phyloP scores from a whole-genome alignment of 2,329 filamentous ascomycete species.

The Phyllosticta citribraziliensis region DNA sequence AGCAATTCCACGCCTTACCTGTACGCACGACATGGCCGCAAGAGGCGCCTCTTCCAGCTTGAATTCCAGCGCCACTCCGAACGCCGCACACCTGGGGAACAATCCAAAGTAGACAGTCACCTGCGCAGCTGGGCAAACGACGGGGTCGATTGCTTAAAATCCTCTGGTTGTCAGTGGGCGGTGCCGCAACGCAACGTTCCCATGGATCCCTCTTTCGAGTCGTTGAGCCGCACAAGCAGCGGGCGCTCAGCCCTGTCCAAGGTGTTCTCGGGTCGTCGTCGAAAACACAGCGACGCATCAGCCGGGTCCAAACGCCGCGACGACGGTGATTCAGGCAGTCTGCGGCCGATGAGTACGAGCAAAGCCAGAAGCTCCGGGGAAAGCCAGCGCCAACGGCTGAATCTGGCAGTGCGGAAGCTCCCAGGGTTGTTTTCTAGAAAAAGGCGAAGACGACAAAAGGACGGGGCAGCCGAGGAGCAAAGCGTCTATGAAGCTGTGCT shows the following conservation, averaged over 20 bases:
- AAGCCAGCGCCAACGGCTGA: constrained; percentile 17
- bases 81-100: background rate
- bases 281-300: constrained; percentile 17
- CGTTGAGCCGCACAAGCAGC: constrained; percentile 8
- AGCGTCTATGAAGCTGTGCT: background rate
- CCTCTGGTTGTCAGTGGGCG: background rate
- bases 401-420: background rate
- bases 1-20: background rate
- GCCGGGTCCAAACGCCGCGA: constrained; percentile 16
- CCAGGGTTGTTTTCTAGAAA: background rate
- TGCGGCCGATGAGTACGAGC: constrained; percentile 12
- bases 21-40: background rate
- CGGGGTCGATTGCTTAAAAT: background rate
- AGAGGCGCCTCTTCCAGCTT: background rate
- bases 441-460: background rate
- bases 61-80: background rate
- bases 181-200: background rate
- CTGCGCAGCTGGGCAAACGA: background rate
- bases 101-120: background rate
- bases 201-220: constrained; percentile 5
- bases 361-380: constrained; percentile 30
- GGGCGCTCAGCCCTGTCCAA: constrained; percentile 15
- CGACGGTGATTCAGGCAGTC: constrained; percentile 16
- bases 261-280: constrained; percentile 17
- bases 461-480: background rate